A percentile compares a stretch with the other conserved stretches of the same genome.
phyloP scores from a whole-genome alignment of 257 asterid genomes.

The Solanum peruvianum region DNA sequence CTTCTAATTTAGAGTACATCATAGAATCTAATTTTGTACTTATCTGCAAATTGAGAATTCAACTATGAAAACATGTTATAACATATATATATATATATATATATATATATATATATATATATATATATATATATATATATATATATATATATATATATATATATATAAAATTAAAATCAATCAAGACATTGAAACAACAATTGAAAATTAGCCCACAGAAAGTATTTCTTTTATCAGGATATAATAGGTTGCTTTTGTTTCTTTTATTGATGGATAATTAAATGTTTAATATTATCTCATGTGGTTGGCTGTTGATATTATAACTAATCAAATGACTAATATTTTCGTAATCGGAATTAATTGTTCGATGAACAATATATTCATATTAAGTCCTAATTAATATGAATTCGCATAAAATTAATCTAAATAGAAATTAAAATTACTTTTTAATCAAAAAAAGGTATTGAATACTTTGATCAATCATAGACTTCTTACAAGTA shows the following conservation, averaged over 20 bases:
- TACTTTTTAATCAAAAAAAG: too few species aligned
- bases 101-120: too few species aligned
- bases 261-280: not conserved
- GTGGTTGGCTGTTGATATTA: not conserved
- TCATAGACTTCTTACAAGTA: not conserved
- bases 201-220: not conserved
- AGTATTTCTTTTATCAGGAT: not conserved
- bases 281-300: not conserved
- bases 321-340: not conserved
- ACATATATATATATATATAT: too few species aligned
- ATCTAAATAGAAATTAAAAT: not conserved
- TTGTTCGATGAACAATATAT: not conserved
- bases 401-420: not conserved
- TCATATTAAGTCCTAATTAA: accelerated
- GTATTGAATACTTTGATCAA: not conserved
- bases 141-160: too few species aligned
- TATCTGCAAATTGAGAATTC: not conserved
- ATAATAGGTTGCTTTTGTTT: not conserved
- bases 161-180: too few species aligned
- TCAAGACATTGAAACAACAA: not conserved
- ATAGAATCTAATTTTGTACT: not conserved
- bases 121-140: too few species aligned
- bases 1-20: not conserved
- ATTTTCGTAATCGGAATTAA: not conserved
- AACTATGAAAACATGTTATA: not conserved